Evolutionary conservation across 495 filamentous ascomycete genomes (phyloP), one percentile per base, ranked within the genome.

Genomic region (Aspergillus affinis): DNA sequence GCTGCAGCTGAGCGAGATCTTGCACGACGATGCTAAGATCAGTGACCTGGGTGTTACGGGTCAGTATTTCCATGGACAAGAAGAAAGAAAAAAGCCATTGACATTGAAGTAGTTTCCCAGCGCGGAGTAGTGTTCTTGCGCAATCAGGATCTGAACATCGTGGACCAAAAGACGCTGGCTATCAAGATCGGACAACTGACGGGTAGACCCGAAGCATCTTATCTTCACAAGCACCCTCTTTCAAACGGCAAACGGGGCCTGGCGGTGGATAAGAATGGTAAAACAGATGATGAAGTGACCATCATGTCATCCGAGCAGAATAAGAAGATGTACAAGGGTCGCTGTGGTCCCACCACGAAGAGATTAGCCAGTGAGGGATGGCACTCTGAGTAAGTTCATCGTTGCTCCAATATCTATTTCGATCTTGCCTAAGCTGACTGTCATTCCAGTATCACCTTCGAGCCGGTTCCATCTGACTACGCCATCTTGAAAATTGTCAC

Each of bases 91-190:
- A 18, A 20, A 26, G 13, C 10, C 19, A n/a, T 4, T 41, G 0
- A 54, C 53, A 54, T 41, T 2, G 8, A 47, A 29, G 36, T 51
- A 90, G 88, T 90, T 63, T 88, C 88, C 27, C 81, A 87, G 62
- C 83, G 88, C 2, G 88, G 87, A 17, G 88, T 92, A 0, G 87
- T 91, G 46, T 90, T 90, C 77, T 89, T 92, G 75, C 83, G 88
- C 36, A 77, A 79, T 32, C 88, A 91, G 61, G 78, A 88, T 66
- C 13, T 41, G 36, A 79, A 79, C 63, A 68, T 88, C 17, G 81
- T 75, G 55, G 81, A 86, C 64, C 81, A 86, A 92, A 90, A 66
- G 75, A 84, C 55, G 77, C 90, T 1, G 77, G 81, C 6, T 76
- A 85, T 41, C 73, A 77, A 41, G 0, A 75, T 91, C 0, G 86